Conservation (phyloP, 2,329 filamentous ascomycete species). For the Fusarium praegraminearum region DNA sequence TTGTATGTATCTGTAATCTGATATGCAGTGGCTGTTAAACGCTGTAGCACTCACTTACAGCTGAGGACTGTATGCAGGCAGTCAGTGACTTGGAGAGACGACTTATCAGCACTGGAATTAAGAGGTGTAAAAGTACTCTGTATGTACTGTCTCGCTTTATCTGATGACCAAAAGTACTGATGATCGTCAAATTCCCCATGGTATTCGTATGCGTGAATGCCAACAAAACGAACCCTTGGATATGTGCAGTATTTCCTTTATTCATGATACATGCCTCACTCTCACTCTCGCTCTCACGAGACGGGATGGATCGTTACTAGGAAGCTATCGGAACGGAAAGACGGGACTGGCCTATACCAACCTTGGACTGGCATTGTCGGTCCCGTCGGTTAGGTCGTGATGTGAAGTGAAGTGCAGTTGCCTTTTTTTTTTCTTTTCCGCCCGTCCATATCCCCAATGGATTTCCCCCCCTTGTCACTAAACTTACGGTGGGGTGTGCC, state of each 20-base stretch:
- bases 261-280: slow-evolving; percentile 18
- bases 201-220: slow-evolving; percentile 11
- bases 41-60: slow-evolving; percentile 16
- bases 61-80: not conserved
- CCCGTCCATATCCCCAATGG: slow-evolving; percentile 43
- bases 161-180: slow-evolving; percentile 3
- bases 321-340: slow-evolving; percentile 34
- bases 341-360: slow-evolving; percentile 13
- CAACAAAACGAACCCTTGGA: slow-evolving; percentile 8
- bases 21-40: slow-evolving; percentile 28
- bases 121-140: not conserved
- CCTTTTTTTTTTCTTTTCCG: slow-evolving; percentile 24
- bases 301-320: slow-evolving; percentile 19
- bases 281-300: not conserved
- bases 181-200: slow-evolving; percentile 9
- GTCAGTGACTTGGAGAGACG: not conserved
- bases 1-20: slow-evolving; percentile 16
- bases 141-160: slow-evolving; percentile 9
- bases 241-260: not conserved
- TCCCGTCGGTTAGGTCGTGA: slow-evolving; percentile 21
- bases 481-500: slow-evolving; percentile 37
- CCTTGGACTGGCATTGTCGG: slow-evolving; percentile 10
- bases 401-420: slow-evolving; percentile 21
- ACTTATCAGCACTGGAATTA: slow-evolving; percentile 1
- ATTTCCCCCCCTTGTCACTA: slow-evolving; percentile 39